These are phyloP conservation scores for Lepidium didymum DNA, from an alignment of 345 rosid species.

Conservation along the genomic window DNA sequence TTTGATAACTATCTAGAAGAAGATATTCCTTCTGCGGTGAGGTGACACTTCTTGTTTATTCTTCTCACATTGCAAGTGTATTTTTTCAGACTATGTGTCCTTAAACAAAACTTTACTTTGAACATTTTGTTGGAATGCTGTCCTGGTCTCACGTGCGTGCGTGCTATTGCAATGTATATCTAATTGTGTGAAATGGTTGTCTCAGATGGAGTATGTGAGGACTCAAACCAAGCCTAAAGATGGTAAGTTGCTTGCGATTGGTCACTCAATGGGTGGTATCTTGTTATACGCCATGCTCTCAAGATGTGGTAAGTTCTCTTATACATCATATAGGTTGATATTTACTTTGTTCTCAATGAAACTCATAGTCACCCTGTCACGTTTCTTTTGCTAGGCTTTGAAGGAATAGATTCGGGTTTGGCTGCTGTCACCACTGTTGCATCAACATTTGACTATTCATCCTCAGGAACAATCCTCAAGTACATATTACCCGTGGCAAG, in stretches of 20 bases:
- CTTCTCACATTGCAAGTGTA: background rate
- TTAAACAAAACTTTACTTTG: background rate
- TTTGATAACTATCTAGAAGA: constrained; percentile 78
- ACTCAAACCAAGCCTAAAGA: constrained; percentile 51
- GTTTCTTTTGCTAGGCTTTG: constrained; percentile 35
- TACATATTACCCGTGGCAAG: constrained; percentile 74
- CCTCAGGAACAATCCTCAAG: constrained; percentile 63
- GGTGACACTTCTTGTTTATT: constrained; percentile 46
- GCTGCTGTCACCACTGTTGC: constrained; percentile 59
- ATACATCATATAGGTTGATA: background rate
- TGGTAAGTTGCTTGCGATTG: constrained; percentile 69
- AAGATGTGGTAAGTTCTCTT: constrained; percentile 44
- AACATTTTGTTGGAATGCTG: background rate
- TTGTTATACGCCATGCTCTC: constrained; percentile 77
- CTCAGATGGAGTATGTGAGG: constrained; percentile 78
- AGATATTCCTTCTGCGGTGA: constrained; percentile 90
- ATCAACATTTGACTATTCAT: constrained; percentile 69
- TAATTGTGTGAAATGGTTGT: background rate
- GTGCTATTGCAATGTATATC: background rate
- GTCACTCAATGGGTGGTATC: constrained; percentile 98
- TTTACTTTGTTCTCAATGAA: background rate
- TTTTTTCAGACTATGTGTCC: background rate
- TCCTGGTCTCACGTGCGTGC: background rate
- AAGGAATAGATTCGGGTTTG: constrained; percentile 62
- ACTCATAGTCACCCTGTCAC: background rate